A percentile compares a stretch with the other conserved stretches of the same genome.
Conservation (phyloP, 1,284 basidiomycete species). For the Leccinum pseudoinsigne region DNA sequence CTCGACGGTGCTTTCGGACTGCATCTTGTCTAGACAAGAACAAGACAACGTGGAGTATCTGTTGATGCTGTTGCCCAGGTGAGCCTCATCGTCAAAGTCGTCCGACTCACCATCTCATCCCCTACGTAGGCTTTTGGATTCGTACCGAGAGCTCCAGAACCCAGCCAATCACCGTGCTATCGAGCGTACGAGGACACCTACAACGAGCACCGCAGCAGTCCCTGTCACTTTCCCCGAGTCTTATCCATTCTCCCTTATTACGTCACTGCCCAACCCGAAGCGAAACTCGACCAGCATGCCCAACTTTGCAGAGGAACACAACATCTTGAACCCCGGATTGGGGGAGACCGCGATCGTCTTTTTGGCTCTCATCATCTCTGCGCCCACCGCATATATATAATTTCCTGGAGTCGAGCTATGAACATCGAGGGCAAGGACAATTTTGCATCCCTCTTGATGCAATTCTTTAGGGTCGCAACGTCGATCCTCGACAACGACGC, state of each 20-base stretch:
- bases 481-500: slow-evolving; percentile 89
- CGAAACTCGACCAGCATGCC: slow-evolving; percentile 44
- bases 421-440: slow-evolving; percentile 85
- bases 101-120: slow-evolving; percentile 14
- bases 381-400: slow-evolving; percentile 74
- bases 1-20: slow-evolving; percentile 63
- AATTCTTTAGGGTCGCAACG: slow-evolving; percentile 80
- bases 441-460: slow-evolving; percentile 68
- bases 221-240: slow-evolving; percentile 92
- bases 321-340: slow-evolving; percentile 74
- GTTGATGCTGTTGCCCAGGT: slow-evolving; percentile 86
- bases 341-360: slow-evolving; percentile 90
- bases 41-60: slow-evolving; percentile 94
- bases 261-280: slow-evolving; percentile 59
- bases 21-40: slow-evolving; percentile 69
- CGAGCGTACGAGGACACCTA: slow-evolving; percentile 63
- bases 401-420: slow-evolving; percentile 78
- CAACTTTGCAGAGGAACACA: slow-evolving; percentile 42
- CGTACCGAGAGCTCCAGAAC: slow-evolving; percentile 83
- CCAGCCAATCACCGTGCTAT: slow-evolving; percentile 68
- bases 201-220: slow-evolving; percentile 59
- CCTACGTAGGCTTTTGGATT: slow-evolving; percentile 53
- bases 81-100: slow-evolving; percentile 21
- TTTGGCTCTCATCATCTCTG: slow-evolving; percentile 79
- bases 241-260: slow-evolving; percentile 87